Conservation (phyloP, 2,329 filamentous ascomycete species). For the Phyllosticta ampelicida region DNA sequence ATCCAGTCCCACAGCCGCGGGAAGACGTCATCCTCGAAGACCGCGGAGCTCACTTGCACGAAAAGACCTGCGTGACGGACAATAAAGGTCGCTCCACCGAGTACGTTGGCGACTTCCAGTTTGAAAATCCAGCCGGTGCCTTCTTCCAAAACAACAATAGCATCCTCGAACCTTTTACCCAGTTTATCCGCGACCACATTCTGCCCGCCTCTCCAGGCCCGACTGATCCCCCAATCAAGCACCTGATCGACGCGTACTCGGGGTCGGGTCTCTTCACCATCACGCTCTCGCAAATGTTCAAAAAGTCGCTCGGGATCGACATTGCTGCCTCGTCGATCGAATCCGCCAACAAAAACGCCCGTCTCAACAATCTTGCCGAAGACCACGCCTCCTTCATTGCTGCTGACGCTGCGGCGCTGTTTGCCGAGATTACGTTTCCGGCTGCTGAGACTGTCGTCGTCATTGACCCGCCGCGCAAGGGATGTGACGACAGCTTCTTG, state of each 20-base stretch:
- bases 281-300: slow-evolving; percentile 74
- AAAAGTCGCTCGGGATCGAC: slow-evolving; percentile 77
- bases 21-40: slow-evolving; percentile 34
- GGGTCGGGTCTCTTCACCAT: slow-evolving; percentile 96
- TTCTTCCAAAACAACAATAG: slow-evolving; percentile 99
- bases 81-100: slow-evolving; percentile 74
- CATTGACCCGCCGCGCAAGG: slow-evolving; percentile 92
- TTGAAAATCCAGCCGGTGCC: slow-evolving; percentile 82
- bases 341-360: slow-evolving; percentile 68
- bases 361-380: slow-evolving; percentile 57
- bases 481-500: slow-evolving; percentile 79
- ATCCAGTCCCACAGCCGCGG: slow-evolving; percentile 13
- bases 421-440: slow-evolving; percentile 63
- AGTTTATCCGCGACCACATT: slow-evolving; percentile 74
- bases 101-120: slow-evolving; percentile 74
- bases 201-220: slow-evolving; percentile 36
- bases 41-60: slow-evolving; percentile 53
- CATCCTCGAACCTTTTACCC: slow-evolving; percentile 77
- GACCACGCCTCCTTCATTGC: slow-evolving; percentile 74
- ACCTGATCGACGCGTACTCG: slow-evolving; percentile 95
- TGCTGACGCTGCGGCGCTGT: slow-evolving; percentile 75
- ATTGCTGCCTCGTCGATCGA: slow-evolving; percentile 69
- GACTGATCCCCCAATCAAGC: slow-evolving; percentile 45
- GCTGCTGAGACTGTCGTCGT: slow-evolving; percentile 82
- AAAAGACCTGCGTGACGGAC: slow-evolving; percentile 84